These are phyloP conservation scores for Verticillium zaregamsianum DNA, from an alignment of 2,329 filamentous ascomycete genomes.

Conservation along the genomic window DNA sequence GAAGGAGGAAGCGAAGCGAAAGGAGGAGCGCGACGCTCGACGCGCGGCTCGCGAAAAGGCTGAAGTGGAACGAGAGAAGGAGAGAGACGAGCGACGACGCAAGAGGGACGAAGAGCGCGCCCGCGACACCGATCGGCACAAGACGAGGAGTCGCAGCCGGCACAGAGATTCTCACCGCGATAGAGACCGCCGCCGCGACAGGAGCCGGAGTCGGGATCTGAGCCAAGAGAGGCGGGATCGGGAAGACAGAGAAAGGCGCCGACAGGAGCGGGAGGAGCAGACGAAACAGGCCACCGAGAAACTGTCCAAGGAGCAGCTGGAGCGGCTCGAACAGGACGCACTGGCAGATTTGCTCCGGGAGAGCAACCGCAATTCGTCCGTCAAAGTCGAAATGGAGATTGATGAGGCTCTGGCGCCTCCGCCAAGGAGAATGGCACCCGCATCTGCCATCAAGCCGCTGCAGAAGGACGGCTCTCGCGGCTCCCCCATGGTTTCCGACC, in stretches of 20 bases:
- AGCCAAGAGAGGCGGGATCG: conserved; percentile 23
- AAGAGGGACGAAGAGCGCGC: conserved; percentile 38
- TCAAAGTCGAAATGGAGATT: conserved; percentile 41
- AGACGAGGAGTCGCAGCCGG: conserved; percentile 22
- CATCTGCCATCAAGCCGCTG: conserved; percentile 57
- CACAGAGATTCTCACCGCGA: conserved; percentile 29
- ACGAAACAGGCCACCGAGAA: conserved; percentile 47
- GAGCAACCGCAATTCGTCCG: conserved; percentile 44
- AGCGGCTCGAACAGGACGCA: conserved; percentile 54
- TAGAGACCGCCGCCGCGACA: conserved; percentile 27
- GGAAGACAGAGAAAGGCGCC: conserved; percentile 24
- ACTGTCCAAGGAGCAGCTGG: conserved; percentile 54
- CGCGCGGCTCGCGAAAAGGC: conserved; percentile 35
- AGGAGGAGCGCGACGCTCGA: conserved; percentile 46
- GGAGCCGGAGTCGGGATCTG: conserved; percentile 22
- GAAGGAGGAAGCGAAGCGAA: conserved; percentile 44
- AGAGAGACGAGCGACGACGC: conserved; percentile 48
- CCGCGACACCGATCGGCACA: conserved; percentile 23
- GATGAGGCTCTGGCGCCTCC: conserved; percentile 54
- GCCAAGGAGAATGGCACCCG: conserved; percentile 45
- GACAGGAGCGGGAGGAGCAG: conserved; percentile 31
- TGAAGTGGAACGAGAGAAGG: conserved; percentile 44
- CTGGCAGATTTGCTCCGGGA: conserved; percentile 56
- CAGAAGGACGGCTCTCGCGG: conserved; percentile 31
- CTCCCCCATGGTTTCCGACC: conserved; percentile 38